phyloP scores from a whole-genome alignment of 1,284 basidiomycete genomes.

The Ceraceosorus bombacis region DNA sequence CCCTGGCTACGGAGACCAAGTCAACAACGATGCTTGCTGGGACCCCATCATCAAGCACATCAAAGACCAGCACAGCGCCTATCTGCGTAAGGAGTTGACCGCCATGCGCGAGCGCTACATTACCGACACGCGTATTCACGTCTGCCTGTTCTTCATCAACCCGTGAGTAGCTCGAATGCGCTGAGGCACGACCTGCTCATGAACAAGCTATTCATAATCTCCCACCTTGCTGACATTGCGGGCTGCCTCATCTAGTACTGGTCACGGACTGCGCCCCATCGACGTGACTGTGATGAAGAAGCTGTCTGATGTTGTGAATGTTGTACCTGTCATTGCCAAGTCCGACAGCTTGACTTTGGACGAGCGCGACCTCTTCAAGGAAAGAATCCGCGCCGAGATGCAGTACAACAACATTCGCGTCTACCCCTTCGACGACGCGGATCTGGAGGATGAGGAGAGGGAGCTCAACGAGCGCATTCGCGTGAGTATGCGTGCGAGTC shows the following conservation, averaged over 20 bases:
- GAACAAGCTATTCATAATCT: not conserved
- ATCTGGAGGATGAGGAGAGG: conserved; percentile 81
- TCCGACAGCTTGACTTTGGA: conserved; percentile 89
- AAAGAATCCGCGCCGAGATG: conserved; percentile 85
- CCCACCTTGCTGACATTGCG: conserved; percentile 53
- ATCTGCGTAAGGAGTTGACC: conserved; percentile 96
- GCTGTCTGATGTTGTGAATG: conserved; percentile 94
- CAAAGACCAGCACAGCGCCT: conserved; percentile 97
- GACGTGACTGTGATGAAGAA: conserved; percentile 99
- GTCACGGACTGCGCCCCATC: conserved; percentile 54
- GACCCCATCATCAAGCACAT: conserved; percentile 98
- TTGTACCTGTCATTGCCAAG: conserved; percentile 97
- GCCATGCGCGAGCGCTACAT: conserved; percentile 98
- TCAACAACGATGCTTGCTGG: conserved; percentile 99
- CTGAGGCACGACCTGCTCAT: not conserved
- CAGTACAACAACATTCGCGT: conserved; percentile 85
- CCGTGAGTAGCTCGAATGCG: conserved; percentile 20
- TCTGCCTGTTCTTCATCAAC: conserved; percentile 96
- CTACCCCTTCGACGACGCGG: conserved; percentile 95
- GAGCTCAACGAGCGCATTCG: conserved; percentile 84
- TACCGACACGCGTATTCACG: conserved; percentile 95
- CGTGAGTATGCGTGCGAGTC: not conserved
- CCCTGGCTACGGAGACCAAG: conserved; percentile 94
- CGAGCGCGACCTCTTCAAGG: conserved; percentile 87
- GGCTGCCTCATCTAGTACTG: conserved; percentile 18